Conservation (phyloP, 2,329 filamentous ascomycete species). For the Cladophialophora exuberans region DNA sequence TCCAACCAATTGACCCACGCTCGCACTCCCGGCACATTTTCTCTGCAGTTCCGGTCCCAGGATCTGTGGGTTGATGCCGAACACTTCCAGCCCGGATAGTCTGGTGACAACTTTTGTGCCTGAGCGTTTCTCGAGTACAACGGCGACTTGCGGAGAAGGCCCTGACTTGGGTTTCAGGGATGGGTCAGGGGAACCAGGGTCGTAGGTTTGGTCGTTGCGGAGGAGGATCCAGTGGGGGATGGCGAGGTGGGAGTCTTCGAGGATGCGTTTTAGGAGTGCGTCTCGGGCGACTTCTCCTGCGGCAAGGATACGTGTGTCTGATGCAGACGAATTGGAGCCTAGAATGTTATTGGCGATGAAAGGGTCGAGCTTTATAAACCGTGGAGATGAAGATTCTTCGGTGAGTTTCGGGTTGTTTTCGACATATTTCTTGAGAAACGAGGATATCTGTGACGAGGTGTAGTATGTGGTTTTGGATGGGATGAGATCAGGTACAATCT, state of each 20-base stretch:
- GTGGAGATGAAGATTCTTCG: conserved; percentile 43
- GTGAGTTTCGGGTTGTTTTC: conserved; percentile 35
- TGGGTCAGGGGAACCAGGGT: conserved; percentile 40
- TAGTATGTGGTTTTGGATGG: conserved; percentile 59
- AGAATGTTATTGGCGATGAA: conserved; percentile 66
- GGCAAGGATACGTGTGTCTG: conserved; percentile 60
- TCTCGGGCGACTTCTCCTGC: conserved; percentile 64
- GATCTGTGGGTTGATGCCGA: conserved; percentile 61
- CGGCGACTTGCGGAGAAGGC: conserved; percentile 60
- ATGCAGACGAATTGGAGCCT: conserved; percentile 51
- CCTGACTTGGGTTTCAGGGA: conserved; percentile 64
- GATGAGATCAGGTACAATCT: conserved; percentile 60
- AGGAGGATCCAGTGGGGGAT: conserved; percentile 62
- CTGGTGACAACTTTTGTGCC: conserved; percentile 69
- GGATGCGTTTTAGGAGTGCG: conserved; percentile 61
- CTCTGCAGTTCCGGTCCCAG: conserved; percentile 69
- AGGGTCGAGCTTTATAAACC: conserved; percentile 64
- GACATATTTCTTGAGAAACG: conserved; percentile 61
- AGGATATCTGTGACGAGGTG: conserved; percentile 62
- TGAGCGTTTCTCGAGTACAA: conserved; percentile 66
- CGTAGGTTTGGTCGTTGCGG: conserved; percentile 47
- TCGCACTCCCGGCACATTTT: conserved; percentile 69
- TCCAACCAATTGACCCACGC: conserved; percentile 63
- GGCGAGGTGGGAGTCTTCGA: conserved; percentile 53
- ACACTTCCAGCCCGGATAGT: conserved; percentile 63